phyloP scores from a whole-genome alignment of 169 alveolate genomes.

The Toxoplasma gondii region DNA sequence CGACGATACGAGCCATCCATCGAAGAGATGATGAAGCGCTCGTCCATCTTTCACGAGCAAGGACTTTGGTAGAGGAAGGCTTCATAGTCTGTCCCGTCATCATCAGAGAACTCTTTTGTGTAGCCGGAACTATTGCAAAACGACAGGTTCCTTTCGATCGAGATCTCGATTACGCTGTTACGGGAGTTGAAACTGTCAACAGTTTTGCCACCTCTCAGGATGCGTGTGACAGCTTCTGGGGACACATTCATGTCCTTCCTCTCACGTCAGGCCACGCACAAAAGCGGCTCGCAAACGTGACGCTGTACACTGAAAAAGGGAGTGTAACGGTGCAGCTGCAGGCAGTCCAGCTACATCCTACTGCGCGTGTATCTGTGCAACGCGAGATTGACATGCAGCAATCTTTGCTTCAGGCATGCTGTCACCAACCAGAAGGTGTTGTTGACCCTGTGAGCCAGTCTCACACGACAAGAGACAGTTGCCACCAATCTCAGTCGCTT shows the following conservation, averaged over 20 bases:
- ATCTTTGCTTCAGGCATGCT: background rate
- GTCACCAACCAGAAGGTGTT: background rate
- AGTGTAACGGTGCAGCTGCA: background rate
- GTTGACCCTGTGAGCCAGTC: too few relatives aligned
- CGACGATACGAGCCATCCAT: background rate
- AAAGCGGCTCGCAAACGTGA: background rate
- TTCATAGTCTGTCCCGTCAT: background rate
- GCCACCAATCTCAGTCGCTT: background rate
- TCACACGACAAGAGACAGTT: too few relatives aligned
- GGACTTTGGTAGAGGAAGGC: background rate
- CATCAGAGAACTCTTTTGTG: background rate
- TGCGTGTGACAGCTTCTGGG: background rate
- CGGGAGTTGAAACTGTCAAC: background rate
- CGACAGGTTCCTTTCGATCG: background rate
- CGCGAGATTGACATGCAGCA: background rate
- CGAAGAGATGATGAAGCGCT: background rate
- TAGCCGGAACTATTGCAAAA: background rate
- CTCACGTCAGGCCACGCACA: background rate
- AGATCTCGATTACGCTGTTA: background rate
- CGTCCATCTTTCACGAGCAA: background rate
- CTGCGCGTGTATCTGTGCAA: background rate
- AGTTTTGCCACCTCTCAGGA: background rate
- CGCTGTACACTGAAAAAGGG: background rate
- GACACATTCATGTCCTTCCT: background rate
- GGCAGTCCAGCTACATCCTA: background rate